Base-by-base conservation (phyloP, 2,329 filamentous ascomycete species). In the Ophiocordyceps unilateralis region DNA sequence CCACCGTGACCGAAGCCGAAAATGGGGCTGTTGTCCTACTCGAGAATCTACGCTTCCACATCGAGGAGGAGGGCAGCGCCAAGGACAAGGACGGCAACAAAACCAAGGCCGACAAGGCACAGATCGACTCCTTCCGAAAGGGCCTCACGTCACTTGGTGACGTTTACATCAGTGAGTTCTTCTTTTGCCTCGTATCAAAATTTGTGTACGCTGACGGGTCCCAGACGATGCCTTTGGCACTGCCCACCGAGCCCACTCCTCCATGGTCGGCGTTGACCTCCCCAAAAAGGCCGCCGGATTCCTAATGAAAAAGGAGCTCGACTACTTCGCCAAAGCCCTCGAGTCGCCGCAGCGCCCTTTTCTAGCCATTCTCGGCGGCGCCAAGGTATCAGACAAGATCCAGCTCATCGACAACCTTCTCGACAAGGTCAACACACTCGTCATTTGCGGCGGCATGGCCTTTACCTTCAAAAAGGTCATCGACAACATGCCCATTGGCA, bases 391-490 rank as follows among this genome's bases (percentile, higher is more conserved):
- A 39, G 91, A 98, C 76, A 98, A 98, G 81, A 98, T 98, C 64
- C 86, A 95, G 73, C 76, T 98, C 55, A 96, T 98, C 61, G 88
- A 98, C 70, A 98, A 98, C 75, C 74, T 98, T 52, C 81, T 98
- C 53, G 84, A 87, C 67, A 96, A 98, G 77, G 88, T 98, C 65
- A 77, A 98, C 76, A 91, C 81, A 63, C 76, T 98, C 52, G 83
- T 98, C 66, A 82, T 98, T 67, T 94, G 89, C 63, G 91, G 91
- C 60, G 91, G 73, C 56, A 98, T 98, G 91, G 88, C 91, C 49
- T 98, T 96, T 72, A 98, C 91, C 55, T 98, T 98, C 78, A 96
- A 96, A 77, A 98, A 98, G 78, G 89, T 86, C n/a, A 76, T 96
- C 45, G 77, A 95, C 67, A 72, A 76, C 60, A 80, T 96, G 58